Base-by-base conservation (phyloP, 2,329 filamentous ascomycete species). In the Penicillium sp. region DNA sequence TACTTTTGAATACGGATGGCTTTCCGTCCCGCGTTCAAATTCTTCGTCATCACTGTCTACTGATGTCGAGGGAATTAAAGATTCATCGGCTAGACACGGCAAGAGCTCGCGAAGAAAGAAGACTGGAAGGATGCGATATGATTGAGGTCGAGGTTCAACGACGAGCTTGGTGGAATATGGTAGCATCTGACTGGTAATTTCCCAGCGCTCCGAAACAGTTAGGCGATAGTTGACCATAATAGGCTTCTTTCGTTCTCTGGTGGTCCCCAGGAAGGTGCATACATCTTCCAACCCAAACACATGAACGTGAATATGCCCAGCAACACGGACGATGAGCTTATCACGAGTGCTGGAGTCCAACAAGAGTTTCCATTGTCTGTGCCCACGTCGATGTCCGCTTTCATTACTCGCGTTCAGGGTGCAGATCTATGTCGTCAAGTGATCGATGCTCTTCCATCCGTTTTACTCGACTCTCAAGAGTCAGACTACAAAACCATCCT, bases 81-180 rank as follows among this genome's bases (percentile, higher is more conserved):
- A 58, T 64, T 7, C 58, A 63, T 44, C 55, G 58, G 8, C 43
- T 64, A 24, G 62, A 64, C 11, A 64, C 62, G 11, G 48, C 51
- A 4, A 55, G 54, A 41, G n/a, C 52, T 41, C 47, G 50, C 16
- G 55, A 63, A 41, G 62, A 60, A 31, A 24, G 58, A 24, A 51
- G 49, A 14, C 2, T 58, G 0, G 63, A 64, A 3, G 62, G 63
- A 19, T 67, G 50, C 24, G 31, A 64, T 27, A 46, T 59, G 39
- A 59, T 68, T 6, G 62, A 69, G 11, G 16, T 67, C 24, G 67
- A 69, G 46, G 56, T 68, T 9, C 58, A 63, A 16, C 58, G 65
- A 43, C 62, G 65, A 1, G 33, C 60, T 10, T 69, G 66, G 65
- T 69, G 67, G 65, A 49, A 56, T 16, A 63, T 67, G 63, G 60